phyloP scores from a whole-genome alignment of 208 protist species.

The Leptomonas seymouri region DNA sequence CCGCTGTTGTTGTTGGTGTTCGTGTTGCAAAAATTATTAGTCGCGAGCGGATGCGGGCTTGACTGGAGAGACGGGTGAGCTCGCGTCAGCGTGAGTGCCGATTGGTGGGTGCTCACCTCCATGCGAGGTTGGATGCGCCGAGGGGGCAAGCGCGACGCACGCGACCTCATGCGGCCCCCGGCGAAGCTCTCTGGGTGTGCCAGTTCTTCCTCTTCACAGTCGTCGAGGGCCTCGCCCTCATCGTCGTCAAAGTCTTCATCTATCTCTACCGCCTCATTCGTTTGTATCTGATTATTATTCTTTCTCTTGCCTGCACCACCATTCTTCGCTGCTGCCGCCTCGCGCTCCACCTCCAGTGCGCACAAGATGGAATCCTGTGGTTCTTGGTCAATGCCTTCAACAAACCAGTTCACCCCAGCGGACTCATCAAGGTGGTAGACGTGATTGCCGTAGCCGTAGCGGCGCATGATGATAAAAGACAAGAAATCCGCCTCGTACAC shows the following conservation, averaged over 20 bases:
- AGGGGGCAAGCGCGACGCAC: slow-evolving; percentile 6
- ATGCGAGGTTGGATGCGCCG: neutral
- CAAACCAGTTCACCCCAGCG: slow-evolving; percentile 63
- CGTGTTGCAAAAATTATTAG: neutral
- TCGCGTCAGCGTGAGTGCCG: neutral
- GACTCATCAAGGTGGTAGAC: slow-evolving; percentile 54
- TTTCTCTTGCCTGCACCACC: neutral
- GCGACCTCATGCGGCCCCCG: slow-evolving; percentile 14
- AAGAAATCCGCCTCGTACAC: slow-evolving; percentile 82
- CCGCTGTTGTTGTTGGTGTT: neutral
- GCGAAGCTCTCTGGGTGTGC: slow-evolving; percentile 12
- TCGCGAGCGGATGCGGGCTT: neutral
- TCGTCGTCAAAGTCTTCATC: slow-evolving; percentile 5
- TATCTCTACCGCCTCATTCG: neutral
- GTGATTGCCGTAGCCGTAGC: slow-evolving; percentile 22
- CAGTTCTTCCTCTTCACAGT: neutral
- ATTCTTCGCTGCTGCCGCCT: slow-evolving; percentile 1
- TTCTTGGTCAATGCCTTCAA: slow-evolving; percentile 45
- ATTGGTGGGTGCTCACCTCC: neutral
- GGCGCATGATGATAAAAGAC: slow-evolving; percentile 73
- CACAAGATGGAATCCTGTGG: slow-evolving; percentile 30
- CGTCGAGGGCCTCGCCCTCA: slow-evolving; percentile 26
- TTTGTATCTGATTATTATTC: neutral
- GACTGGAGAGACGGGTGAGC: neutral
- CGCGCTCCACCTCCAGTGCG: slow-evolving; percentile 18